A percentile compares a stretch with the other conserved stretches of the same genome.
Conservation (phyloP, 352 stramenopile species). For the Elongisporangium anandrum region DNA sequence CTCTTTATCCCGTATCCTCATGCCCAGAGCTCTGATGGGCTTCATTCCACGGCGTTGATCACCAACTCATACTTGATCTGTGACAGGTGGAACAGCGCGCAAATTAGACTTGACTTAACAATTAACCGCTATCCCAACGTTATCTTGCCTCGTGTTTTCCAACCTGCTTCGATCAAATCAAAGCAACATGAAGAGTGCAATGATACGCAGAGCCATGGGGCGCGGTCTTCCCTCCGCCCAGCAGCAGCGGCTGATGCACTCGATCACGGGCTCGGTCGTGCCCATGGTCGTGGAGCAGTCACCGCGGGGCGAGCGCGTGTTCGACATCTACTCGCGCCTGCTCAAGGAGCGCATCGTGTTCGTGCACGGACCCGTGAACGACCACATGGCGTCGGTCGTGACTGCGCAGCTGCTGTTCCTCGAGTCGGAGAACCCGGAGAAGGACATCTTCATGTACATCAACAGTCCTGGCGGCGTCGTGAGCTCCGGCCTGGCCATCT, state of each 20-base stretch:
- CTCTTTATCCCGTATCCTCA: too few relatives aligned
- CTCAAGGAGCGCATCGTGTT: slow-evolving; percentile 98
- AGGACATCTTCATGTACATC: slow-evolving; percentile 99
- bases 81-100: too few relatives aligned
- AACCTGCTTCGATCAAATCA: too few relatives aligned
- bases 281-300: slow-evolving; percentile 95
- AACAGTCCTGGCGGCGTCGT: slow-evolving; percentile 97
- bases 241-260: slow-evolving; percentile 23
- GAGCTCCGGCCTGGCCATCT: slow-evolving; percentile 97
- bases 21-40: too few relatives aligned
- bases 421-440: slow-evolving; percentile 94
- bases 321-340: slow-evolving; percentile 97
- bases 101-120: too few relatives aligned
- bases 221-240: too few relatives aligned
- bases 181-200: too few relatives aligned
- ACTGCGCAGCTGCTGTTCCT: slow-evolving; percentile 93
- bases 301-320: slow-evolving; percentile 91
- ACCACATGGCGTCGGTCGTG: slow-evolving; percentile 80
- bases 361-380: slow-evolving; percentile 92
- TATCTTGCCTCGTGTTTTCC: too few relatives aligned
- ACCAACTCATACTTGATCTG: too few relatives aligned
- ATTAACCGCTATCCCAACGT: too few relatives aligned
- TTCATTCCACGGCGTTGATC: too few relatives aligned
- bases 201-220: background rate
- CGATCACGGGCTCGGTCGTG: slow-evolving; percentile 71